phyloP scores from a whole-genome alignment of 768 basidiomycete genomes.

The Russula virescens region DNA sequence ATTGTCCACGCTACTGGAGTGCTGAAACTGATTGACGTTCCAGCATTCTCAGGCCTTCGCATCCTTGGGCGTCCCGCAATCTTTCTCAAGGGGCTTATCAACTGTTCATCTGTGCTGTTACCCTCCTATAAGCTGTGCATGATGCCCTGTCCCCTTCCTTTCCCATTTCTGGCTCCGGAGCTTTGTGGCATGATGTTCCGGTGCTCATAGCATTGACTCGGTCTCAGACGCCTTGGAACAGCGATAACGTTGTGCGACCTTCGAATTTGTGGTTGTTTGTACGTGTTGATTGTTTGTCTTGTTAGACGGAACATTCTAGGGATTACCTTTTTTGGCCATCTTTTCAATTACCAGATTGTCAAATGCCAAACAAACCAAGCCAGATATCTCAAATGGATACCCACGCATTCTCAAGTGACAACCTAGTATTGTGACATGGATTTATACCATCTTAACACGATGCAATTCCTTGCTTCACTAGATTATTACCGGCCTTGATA shows the following conservation, averaged over 20 bases:
- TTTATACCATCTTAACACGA: constrained; percentile 28
- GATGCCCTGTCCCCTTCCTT: background rate
- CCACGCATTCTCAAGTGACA: too few species aligned
- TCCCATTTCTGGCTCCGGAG: background rate
- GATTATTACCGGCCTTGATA: constrained; percentile 49
- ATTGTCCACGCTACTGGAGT: background rate
- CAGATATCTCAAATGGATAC: too few species aligned
- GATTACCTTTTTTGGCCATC: constrained; percentile 1
- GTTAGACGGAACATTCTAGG: constrained; percentile 12
- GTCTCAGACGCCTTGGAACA: background rate
- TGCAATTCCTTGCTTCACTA: constrained; percentile 42
- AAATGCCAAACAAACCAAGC: too few species aligned
- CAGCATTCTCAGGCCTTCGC: background rate
- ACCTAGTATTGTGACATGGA: background rate
- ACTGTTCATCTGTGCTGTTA: background rate
- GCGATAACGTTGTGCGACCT: background rate
- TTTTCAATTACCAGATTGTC: too few species aligned
- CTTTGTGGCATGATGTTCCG: background rate
- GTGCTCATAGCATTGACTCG: background rate
- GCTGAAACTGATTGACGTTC: background rate
- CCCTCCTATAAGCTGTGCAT: background rate
- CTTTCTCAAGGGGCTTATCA: background rate
- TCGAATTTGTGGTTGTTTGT: constrained; percentile 1
- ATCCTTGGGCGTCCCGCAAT: background rate
- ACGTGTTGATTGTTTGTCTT: background rate